phyloP scores from a whole-genome alignment of 106 monocot genomes.

The Apostasia shenzhenica region DNA sequence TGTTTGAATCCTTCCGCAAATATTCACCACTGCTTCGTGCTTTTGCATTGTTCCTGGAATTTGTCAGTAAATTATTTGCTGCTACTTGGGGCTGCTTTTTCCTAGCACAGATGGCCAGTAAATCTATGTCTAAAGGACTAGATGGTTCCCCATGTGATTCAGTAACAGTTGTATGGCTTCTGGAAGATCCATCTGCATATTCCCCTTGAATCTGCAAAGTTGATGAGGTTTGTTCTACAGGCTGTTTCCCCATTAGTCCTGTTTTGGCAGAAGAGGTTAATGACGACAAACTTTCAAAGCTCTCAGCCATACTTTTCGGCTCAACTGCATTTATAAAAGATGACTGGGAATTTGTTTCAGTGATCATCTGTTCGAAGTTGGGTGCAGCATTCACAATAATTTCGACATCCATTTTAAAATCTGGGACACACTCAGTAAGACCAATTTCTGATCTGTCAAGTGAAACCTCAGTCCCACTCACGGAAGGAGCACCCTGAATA shows the following conservation, averaged over 20 bases:
- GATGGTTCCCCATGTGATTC: conserved; percentile 59
- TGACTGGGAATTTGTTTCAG: conserved; percentile 11
- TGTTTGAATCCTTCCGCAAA: conserved; percentile 31
- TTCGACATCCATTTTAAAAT: conserved; percentile 3
- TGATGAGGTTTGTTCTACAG: conserved; percentile 3
- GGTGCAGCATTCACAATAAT: not conserved
- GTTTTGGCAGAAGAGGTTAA: conserved; percentile 1
- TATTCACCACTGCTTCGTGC: conserved; percentile 25
- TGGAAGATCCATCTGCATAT: conserved; percentile 50
- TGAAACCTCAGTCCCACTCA: conserved; percentile 85
- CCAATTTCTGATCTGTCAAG: conserved; percentile 66
- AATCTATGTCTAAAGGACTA: conserved; percentile 38
- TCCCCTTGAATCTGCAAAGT: conserved; percentile 13
- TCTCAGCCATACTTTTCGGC: conserved; percentile 5
- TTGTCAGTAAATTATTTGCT: conserved; percentile 38
- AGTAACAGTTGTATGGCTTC: conserved; percentile 29
- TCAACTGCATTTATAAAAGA: conserved; percentile 1
- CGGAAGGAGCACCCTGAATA: conserved; percentile 41
- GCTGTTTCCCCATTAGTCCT: not conserved
- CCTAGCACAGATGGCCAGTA: no score
- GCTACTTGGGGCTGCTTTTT: conserved; percentile 3
- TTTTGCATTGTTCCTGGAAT: conserved; percentile 26
- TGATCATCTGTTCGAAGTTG: no score
- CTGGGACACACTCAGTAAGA: conserved; percentile 7
- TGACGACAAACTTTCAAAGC: conserved; percentile 2